A percentile compares a stretch with the other conserved stretches of the same genome.
Conservation (phyloP, 768 basidiomycete species). For the Boletus vinaceobasis region DNA sequence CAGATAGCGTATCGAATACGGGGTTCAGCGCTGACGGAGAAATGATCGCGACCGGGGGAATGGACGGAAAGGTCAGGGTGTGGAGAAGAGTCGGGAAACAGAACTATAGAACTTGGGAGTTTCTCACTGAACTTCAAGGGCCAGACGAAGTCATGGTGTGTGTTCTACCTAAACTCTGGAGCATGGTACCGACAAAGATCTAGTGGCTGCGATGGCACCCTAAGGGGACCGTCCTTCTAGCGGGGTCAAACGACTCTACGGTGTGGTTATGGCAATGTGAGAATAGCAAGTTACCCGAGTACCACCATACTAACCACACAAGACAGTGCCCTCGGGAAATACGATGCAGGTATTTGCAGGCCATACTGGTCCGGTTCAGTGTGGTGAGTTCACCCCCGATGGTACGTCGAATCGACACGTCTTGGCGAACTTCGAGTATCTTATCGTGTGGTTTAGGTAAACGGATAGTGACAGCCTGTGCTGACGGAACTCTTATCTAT, state of each 20-base stretch:
- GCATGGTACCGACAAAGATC: conserved; percentile 1
- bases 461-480: conserved; percentile 83
- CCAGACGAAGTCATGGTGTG: conserved; percentile 93
- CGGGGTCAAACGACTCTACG: conserved; percentile 89
- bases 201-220: conserved; percentile 98
- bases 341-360: conserved; percentile 96
- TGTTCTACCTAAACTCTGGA: conserved; percentile 9
- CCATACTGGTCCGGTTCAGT: conserved; percentile 79
- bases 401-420: conserved; percentile 40
- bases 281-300: conserved; percentile 22
- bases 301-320: neutral
- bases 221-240: conserved; percentile 81
- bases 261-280: conserved; percentile 97
- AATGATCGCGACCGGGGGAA: conserved; percentile 92
- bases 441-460: conserved; percentile 52
- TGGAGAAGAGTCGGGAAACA: conserved; percentile 84
- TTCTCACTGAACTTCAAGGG: conserved; percentile 87
- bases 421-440: neutral
- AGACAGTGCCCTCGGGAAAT: conserved; percentile 85
- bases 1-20: conserved; percentile 79
- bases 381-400: conserved; percentile 90
- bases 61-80: conserved; percentile 93
- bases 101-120: conserved; percentile 84
- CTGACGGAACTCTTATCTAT: conserved; percentile 75
- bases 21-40: conserved; percentile 89